phyloP scores from a whole-genome alignment of 2,329 filamentous ascomycete genomes.

The Pyrenophora tritici-repentis region DNA sequence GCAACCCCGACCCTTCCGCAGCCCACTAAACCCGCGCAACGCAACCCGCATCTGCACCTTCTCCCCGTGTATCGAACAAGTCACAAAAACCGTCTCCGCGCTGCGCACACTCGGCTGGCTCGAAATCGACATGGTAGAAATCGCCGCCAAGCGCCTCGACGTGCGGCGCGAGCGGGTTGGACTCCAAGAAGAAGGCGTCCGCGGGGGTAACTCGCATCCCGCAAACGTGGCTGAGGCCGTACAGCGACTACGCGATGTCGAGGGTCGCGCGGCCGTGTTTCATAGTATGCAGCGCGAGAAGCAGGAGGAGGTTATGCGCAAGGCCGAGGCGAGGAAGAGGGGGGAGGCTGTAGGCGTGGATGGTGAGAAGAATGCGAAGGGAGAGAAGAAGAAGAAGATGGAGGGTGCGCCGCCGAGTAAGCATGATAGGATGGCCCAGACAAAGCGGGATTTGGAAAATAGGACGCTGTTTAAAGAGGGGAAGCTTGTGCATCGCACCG shows the following conservation, averaged over 20 bases:
- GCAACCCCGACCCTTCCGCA: slow-evolving; percentile 36
- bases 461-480: slow-evolving; percentile 70
- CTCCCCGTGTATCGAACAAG: slow-evolving; percentile 96
- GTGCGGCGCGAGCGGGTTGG: slow-evolving; percentile 82
- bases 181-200: slow-evolving; percentile 67
- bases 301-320: slow-evolving; percentile 51
- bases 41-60: slow-evolving; percentile 88
- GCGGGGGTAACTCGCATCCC: slow-evolving; percentile 71
- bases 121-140: slow-evolving; percentile 91
- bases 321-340: slow-evolving; percentile 44
- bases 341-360: slow-evolving; percentile 23
- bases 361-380: slow-evolving; percentile 24
- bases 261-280: slow-evolving; percentile 69
- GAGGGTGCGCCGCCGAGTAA: slow-evolving; percentile 36
- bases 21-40: slow-evolving; percentile 71
- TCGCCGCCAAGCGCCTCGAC: slow-evolving; percentile 78
- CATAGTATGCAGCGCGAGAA: slow-evolving; percentile 54
- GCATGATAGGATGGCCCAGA: slow-evolving; percentile 36
- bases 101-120: slow-evolving; percentile 85
- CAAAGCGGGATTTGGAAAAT: slow-evolving; percentile 39
- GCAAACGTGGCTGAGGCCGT: slow-evolving; percentile 81
- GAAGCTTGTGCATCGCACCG: slow-evolving; percentile 76
- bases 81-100: slow-evolving; percentile 79
- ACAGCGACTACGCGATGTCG: slow-evolving; percentile 71
- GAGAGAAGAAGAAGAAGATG: slow-evolving; percentile 22